Conservation (phyloP, 164 flowering plant genomes). For the Annona squamosa region DNA sequence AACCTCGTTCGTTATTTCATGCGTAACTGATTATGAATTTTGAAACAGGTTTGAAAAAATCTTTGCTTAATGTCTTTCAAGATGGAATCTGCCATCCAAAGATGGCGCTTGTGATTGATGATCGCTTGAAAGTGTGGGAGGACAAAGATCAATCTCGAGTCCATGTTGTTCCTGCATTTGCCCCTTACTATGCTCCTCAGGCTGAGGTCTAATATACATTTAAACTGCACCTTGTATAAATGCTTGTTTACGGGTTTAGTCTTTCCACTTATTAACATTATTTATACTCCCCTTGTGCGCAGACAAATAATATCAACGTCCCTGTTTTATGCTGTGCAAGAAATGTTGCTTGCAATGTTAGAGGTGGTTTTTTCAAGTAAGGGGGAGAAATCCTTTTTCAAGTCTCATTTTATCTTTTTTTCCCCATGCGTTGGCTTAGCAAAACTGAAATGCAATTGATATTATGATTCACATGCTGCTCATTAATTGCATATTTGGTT, state of each 20-base stretch:
- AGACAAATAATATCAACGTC: conserved; percentile 63
- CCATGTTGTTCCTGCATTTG: conserved; percentile 98
- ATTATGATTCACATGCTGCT: background rate
- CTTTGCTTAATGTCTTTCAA: conserved; percentile 86
- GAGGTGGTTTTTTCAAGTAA: conserved; percentile 98
- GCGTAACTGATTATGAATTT: conserved; percentile 5
- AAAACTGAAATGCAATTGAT: background rate
- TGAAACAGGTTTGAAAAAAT: conserved; percentile 65
- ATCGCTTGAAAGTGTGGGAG: conserved; percentile 98
- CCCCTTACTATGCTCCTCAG: conserved; percentile 98
- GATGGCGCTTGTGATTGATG: conserved; percentile 98
- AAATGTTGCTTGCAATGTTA: conserved; percentile 98
- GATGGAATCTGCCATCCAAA: conserved; percentile 91
- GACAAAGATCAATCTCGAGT: conserved; percentile 95
- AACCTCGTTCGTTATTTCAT: background rate
- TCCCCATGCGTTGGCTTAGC: background rate
- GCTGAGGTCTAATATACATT: conserved; percentile 63
- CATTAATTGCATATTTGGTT: background rate
- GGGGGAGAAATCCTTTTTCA: conserved; percentile 10
- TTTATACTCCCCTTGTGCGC: conserved; percentile 11
- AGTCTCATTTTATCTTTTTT: background rate
- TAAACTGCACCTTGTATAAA: background rate
- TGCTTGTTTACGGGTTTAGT: background rate
- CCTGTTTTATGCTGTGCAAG: conserved; percentile 94
- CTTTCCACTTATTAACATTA: background rate